Evolutionary conservation across 2,329 filamentous ascomycete genomes (phyloP).

Genomic region (Pseudovirgaria hyperparasitica): DNA sequence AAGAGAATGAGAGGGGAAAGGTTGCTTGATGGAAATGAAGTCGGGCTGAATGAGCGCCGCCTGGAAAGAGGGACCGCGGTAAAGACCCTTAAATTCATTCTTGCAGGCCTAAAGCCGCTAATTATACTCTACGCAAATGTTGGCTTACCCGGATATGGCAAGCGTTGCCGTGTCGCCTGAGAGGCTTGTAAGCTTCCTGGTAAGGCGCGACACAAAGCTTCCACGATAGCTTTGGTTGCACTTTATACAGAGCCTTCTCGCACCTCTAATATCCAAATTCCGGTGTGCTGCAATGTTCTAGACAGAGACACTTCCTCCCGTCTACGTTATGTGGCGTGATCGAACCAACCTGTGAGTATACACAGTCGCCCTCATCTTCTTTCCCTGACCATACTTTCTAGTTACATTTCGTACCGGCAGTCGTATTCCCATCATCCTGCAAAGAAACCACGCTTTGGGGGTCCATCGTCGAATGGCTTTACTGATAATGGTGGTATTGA

Average conservation of each 20-base stretch:
- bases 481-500: conserved; percentile 30
- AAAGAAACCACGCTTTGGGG: conserved; percentile 56
- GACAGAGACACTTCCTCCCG: conserved; percentile 12
- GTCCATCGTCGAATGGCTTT: conserved; percentile 43
- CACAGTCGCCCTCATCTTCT: conserved; percentile 5
- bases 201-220: too few species aligned
- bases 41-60: too few species aligned
- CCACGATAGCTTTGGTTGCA: too few species aligned
- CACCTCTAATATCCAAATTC: too few species aligned
- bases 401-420: conserved; percentile 98
- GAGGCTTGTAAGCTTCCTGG: too few species aligned
- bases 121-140: too few species aligned
- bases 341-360: conserved; percentile 82
- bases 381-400: conserved; percentile 33
- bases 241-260: too few species aligned
- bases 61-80: too few species aligned
- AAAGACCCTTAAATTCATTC: too few species aligned
- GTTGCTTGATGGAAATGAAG: neutral
- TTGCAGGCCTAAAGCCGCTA: too few species aligned
- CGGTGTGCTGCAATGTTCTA: conserved; percentile 3
- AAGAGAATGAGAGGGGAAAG: conserved; percentile 1
- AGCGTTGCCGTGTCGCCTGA: too few species aligned
- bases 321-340: conserved; percentile 87
- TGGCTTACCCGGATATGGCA: too few species aligned
- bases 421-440: conserved; percentile 92